Evolutionary conservation across 78 protist genomes (phyloP).

Genomic region (Anaeramoeba flamelloides): DNA sequence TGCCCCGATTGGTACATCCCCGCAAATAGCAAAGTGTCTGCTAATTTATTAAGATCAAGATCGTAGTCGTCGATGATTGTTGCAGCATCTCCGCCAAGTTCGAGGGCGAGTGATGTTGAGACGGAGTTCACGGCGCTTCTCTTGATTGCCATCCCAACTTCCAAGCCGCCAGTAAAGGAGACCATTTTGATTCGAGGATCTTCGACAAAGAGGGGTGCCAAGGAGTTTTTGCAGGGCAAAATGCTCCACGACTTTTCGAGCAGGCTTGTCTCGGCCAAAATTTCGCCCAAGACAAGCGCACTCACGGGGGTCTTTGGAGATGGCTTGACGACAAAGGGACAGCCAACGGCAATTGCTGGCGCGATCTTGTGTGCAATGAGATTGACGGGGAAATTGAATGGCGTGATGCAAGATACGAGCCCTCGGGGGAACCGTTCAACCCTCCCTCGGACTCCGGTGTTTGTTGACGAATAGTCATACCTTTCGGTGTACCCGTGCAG

Average conservation of each 20-base stretch:
- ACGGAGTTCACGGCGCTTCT: slow-evolving; percentile 15
- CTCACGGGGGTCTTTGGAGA: slow-evolving; percentile 42
- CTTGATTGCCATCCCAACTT: neutral
- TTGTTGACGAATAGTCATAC: slow-evolving; percentile 3
- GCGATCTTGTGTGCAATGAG: slow-evolving; percentile 52
- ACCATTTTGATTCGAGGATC: slow-evolving; percentile 39
- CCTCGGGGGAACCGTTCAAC: slow-evolving; percentile 38
- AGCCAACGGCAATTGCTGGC: slow-evolving; percentile 44
- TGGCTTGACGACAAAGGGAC: slow-evolving; percentile 41
- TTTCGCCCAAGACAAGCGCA: slow-evolving; percentile 40
- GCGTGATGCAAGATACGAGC: slow-evolving; percentile 41
- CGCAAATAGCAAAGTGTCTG: slow-evolving; percentile 32
- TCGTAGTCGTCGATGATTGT: slow-evolving; percentile 33
- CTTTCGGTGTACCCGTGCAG: slow-evolving; percentile 8
- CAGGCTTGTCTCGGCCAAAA: slow-evolving; percentile 18
- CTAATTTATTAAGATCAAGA: slow-evolving; percentile 22
- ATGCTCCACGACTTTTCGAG: slow-evolving; percentile 19
- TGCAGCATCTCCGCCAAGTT: slow-evolving; percentile 61
- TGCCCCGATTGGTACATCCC: slow-evolving; percentile 54
- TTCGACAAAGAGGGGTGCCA: slow-evolving; percentile 4
- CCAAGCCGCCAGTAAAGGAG: slow-evolving; percentile 35
- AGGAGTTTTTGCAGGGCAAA: slow-evolving; percentile 4
- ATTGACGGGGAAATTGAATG: slow-evolving; percentile 55
- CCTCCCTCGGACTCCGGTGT: slow-evolving; percentile 11
- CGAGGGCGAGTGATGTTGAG: slow-evolving; percentile 35